These are phyloP conservation scores for Fragaria iinumae DNA, from an alignment of 306 rosid species.

Conservation along the genomic window DNA sequence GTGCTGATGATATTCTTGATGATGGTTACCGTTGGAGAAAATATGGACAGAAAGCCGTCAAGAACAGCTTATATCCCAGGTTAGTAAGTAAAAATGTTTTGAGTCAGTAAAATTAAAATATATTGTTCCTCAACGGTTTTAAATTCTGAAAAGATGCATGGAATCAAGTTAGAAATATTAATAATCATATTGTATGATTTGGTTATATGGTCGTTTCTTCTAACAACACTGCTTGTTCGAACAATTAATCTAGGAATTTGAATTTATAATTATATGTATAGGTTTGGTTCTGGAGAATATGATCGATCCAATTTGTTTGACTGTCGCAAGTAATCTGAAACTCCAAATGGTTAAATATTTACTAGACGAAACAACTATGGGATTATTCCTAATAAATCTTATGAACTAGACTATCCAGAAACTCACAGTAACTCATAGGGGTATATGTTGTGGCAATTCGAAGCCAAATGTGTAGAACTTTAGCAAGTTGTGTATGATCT, in stretches of 20 bases:
- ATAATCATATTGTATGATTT: background rate
- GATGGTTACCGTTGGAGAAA: slow-evolving; percentile 98
- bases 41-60: slow-evolving; percentile 93
- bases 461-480: background rate
- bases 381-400: background rate
- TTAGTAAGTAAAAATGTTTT: slow-evolving; percentile 8
- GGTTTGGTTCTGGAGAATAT: background rate
- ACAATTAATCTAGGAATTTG: background rate
- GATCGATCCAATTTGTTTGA: background rate
- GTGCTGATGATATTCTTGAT: slow-evolving; percentile 86
- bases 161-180: background rate
- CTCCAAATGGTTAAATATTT: background rate
- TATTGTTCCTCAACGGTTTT: background rate
- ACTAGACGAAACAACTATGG: background rate
- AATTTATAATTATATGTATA: background rate
- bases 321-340: background rate
- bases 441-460: background rate
- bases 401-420: background rate
- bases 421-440: background rate
- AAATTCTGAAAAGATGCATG: background rate
- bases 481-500: background rate
- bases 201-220: background rate
- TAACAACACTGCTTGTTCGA: background rate
- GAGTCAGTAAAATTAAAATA: background rate
- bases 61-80: slow-evolving; percentile 80